These are phyloP conservation scores for Limnanthes douglasii DNA, from an alignment of 345 rosid species.

Conservation along the genomic window DNA sequence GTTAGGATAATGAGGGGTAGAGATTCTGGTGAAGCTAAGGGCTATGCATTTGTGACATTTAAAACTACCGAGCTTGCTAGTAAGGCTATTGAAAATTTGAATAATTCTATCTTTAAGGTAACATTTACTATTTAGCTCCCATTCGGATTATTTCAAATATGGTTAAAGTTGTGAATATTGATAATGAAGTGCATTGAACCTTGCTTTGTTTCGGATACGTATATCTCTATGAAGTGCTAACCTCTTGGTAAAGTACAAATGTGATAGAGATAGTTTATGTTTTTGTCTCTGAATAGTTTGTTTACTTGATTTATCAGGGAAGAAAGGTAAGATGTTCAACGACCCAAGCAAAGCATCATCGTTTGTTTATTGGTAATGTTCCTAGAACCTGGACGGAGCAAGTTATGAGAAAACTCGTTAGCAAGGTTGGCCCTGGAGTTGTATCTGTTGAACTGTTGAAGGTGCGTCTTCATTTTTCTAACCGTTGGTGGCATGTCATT, in stretches of 20 bases:
- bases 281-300: conserved; percentile 2
- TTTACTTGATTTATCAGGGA: conserved; percentile 34
- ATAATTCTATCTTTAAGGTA: conserved; percentile 68
- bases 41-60: conserved; percentile 85
- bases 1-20: conserved; percentile 78
- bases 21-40: conserved; percentile 61
- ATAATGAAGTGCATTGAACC: no score
- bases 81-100: conserved; percentile 62
- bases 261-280: no score
- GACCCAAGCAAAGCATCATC: conserved; percentile 70
- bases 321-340: conserved; percentile 66
- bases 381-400: conserved; percentile 68
- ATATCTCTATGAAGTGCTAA: no score
- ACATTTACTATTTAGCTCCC: no score
- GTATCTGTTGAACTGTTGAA: conserved; percentile 57
- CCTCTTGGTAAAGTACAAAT: no score
- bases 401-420: conserved; percentile 49
- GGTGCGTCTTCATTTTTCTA: conserved; percentile 27
- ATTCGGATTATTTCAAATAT: no score
- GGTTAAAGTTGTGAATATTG: no score
- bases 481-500: neutral
- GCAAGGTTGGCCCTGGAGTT: conserved; percentile 69
- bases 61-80: conserved; percentile 62
- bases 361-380: conserved; percentile 76
- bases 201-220: conserved; percentile 1